These are phyloP conservation scores for Scedosporium dehoogii DNA, from an alignment of 2,329 filamentous ascomycete species.

Conservation along the genomic window DNA sequence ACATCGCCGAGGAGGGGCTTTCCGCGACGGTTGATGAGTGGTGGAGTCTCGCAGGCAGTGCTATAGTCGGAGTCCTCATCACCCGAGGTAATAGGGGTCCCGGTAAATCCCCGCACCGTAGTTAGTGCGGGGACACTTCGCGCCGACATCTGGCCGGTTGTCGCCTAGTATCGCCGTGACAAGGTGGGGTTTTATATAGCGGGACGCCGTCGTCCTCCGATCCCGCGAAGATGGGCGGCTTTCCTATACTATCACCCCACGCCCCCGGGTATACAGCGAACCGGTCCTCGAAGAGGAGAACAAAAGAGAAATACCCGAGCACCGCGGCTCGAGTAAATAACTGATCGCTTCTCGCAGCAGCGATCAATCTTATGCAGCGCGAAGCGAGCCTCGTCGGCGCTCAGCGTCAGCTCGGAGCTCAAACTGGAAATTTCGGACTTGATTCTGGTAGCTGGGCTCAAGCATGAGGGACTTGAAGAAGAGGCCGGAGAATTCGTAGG, in stretches of 20 bases:
- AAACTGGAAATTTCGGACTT: conserved; percentile 5
- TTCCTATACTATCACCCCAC: neutral
- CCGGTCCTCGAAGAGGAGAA: neutral
- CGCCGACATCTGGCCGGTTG: neutral
- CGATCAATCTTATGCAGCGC: neutral
- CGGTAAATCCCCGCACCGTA: conserved; percentile 46
- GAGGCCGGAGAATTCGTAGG: neutral
- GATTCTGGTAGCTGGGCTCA: conserved; percentile 4
- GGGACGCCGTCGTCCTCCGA: neutral
- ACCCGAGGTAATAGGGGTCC: conserved; percentile 42
- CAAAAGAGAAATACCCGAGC: neutral
- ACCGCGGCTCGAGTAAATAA: neutral
- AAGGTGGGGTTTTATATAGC: neutral
- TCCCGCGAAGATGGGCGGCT: neutral
- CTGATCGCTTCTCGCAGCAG: neutral
- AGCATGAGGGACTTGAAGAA: conserved; percentile 7
- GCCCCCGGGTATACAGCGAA: neutral
- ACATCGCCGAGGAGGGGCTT: conserved; percentile 41
- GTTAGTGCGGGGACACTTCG: conserved; percentile 32
- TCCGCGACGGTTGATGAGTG: conserved; percentile 26
- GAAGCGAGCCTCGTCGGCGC: conserved; percentile 7
- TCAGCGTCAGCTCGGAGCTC: conserved; percentile 8
- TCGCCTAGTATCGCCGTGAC: neutral
- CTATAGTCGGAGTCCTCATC: conserved; percentile 49
- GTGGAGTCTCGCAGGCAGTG: conserved; percentile 24